Conservation (phyloP, 1,284 basidiomycete genomes). For the Cutaneotrichosporon dermatis region DNA sequence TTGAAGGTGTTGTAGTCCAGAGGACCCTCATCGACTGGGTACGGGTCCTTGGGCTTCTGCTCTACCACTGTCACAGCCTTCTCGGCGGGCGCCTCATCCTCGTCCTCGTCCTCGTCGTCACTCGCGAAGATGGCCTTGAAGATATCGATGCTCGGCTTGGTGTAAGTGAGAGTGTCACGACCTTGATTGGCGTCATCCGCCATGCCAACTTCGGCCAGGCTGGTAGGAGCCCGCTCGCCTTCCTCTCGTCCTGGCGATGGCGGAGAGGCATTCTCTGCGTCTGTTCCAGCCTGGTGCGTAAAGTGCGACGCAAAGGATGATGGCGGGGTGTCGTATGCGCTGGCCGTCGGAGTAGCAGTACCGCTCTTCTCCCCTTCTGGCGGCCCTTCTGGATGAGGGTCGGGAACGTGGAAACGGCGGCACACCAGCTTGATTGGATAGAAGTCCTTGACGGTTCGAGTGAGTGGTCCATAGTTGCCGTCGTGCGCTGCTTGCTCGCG, state of each 20-base stretch:
- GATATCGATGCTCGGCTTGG: slow-evolving; percentile 80
- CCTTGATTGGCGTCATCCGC: slow-evolving; percentile 86
- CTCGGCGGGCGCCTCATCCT: slow-evolving; percentile 51
- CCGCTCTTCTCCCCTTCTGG: slow-evolving; percentile 18
- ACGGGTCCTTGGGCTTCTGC: slow-evolving; percentile 19
- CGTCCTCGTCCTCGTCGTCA: slow-evolving; percentile 74
- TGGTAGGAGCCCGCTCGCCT: slow-evolving; percentile 28
- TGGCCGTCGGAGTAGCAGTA: slow-evolving; percentile 17
- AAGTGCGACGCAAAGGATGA: slow-evolving; percentile 42
- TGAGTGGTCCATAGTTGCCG: slow-evolving; percentile 83
- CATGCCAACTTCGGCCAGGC: slow-evolving; percentile 67
- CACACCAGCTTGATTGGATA: slow-evolving; percentile 77
- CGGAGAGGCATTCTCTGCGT: slow-evolving; percentile 8
- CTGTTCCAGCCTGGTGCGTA: slow-evolving; percentile 28
- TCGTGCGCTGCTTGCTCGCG: slow-evolving; percentile 72
- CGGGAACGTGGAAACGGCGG: slow-evolving; percentile 89
- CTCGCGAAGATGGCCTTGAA: slow-evolving; percentile 94
- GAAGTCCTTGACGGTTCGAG: slow-evolving; percentile 69
- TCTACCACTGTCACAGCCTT: slow-evolving; percentile 6
- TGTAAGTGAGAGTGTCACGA: slow-evolving; percentile 76
- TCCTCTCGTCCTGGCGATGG: neutral
- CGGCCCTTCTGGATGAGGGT: slow-evolving; percentile 61
- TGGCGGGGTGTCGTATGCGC: slow-evolving; percentile 1
- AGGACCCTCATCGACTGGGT: slow-evolving; percentile 26
- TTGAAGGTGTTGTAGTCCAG: slow-evolving; percentile 39